Evolutionary conservation across 2,329 filamentous ascomycete species (phyloP).

Genomic region (Furcasterigmium furcatum): DNA sequence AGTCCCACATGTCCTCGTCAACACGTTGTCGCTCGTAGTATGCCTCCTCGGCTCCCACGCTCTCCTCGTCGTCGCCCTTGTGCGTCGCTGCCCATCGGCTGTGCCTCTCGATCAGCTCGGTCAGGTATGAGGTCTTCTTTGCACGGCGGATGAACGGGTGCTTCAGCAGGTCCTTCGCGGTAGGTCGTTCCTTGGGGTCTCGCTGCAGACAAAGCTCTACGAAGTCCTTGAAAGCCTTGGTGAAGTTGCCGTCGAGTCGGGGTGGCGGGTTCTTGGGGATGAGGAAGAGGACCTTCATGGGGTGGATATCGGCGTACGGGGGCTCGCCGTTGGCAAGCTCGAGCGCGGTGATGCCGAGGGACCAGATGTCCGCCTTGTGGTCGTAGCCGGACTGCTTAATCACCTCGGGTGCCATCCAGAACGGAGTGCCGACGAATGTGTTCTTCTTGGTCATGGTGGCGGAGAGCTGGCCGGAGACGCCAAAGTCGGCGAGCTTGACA

Average conservation of each 20-base stretch:
- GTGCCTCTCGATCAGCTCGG: conserved; percentile 89
- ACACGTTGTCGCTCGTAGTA: conserved; percentile 52
- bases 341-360: conserved; percentile 87
- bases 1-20: conserved; percentile 94
- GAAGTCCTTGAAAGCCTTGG: conserved; percentile 80
- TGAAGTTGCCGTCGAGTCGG: conserved; percentile 75
- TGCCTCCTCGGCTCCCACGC: conserved; percentile 55
- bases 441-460: conserved; percentile 99
- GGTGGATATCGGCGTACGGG: conserved; percentile 93
- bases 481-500: conserved; percentile 96
- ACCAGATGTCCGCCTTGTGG: conserved; percentile 98
- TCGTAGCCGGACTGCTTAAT: conserved; percentile 99
- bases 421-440: conserved; percentile 95
- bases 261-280: conserved; percentile 94
- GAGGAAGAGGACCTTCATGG: conserved; percentile 96
- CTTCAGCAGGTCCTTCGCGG: conserved; percentile 80
- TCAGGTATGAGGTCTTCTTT: conserved; percentile 95
- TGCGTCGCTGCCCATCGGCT: conserved; percentile 83
- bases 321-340: conserved; percentile 91
- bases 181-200: conserved; percentile 84
- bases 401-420: conserved; percentile 99
- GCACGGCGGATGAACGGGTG: conserved; percentile 88
- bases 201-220: conserved; percentile 80
- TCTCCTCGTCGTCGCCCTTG: conserved; percentile 68
- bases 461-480: conserved; percentile 91